These are phyloP conservation scores for Dictyostelium capitatum DNA, from an alignment of 78 protist species.

Conservation along the genomic window DNA sequence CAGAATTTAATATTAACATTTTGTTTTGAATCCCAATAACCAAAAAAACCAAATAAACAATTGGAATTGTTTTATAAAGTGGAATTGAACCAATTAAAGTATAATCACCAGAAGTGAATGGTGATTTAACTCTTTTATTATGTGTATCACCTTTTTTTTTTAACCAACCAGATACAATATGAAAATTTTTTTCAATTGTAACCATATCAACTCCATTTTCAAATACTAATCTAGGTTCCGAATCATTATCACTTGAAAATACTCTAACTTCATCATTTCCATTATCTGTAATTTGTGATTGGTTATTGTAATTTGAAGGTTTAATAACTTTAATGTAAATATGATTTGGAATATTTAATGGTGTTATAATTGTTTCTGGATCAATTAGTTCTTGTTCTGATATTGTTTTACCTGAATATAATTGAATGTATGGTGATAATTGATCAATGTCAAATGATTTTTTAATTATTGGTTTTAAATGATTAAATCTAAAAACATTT, in stretches of 20 bases:
- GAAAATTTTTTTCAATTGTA: conserved; percentile 7
- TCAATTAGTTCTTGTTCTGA: background rate
- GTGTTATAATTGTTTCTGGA: background rate
- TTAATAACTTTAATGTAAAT: background rate
- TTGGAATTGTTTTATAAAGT: background rate
- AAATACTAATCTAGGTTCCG: background rate
- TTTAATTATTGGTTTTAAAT: background rate
- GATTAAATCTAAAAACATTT: background rate
- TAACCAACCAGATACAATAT: conserved; percentile 6
- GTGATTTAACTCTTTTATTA: background rate
- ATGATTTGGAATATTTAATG: background rate
- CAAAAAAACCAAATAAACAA: background rate
- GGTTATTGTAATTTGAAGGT: background rate
- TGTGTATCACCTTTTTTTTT: background rate
- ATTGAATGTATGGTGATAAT: background rate
- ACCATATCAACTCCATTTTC: background rate
- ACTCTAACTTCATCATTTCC: background rate
- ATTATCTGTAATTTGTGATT: no score
- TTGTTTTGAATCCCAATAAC: background rate
- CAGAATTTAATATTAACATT: conserved; percentile 4
- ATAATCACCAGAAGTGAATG: conserved; percentile 16
- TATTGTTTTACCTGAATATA: background rate
- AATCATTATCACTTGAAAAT: background rate
- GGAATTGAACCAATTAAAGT: background rate
- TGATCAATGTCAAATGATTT: background rate